These are phyloP conservation scores for Paspalum vaginatum DNA, from an alignment of 176 grass and related monocot species.

Conservation along the genomic window DNA sequence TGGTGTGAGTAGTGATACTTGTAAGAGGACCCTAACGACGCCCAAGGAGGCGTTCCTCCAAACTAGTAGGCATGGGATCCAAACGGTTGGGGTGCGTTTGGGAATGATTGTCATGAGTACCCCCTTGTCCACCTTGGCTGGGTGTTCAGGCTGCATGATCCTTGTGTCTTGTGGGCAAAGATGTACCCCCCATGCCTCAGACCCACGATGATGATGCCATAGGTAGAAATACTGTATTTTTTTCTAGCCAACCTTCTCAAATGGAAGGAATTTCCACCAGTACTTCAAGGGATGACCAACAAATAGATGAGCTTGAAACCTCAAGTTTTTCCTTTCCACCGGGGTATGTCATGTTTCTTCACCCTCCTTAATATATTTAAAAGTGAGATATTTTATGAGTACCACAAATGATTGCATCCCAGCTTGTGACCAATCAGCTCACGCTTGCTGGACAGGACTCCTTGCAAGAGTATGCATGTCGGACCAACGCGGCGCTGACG, in stretches of 20 bases:
- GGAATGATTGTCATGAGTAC: too few relatives aligned
- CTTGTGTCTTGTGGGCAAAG: too few relatives aligned
- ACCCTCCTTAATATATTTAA: not conserved
- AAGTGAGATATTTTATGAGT: not conserved
- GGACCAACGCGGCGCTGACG: slow-evolving; percentile 22
- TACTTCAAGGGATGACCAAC: not conserved
- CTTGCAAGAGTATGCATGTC: slow-evolving; percentile 34
- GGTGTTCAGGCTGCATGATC: too few relatives aligned
- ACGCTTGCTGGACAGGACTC: slow-evolving; percentile 33
- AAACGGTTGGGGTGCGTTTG: too few relatives aligned
- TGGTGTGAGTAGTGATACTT: too few relatives aligned
- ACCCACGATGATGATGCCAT: too few relatives aligned
- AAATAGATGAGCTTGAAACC: not conserved
- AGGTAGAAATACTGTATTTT: too few relatives aligned
- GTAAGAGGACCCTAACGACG: too few relatives aligned
- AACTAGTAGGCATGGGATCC: too few relatives aligned
- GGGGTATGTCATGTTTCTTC: not conserved
- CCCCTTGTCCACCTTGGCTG: too few relatives aligned
- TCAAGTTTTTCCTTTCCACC: not conserved
- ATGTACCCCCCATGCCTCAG: too few relatives aligned
- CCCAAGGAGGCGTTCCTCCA: too few relatives aligned
- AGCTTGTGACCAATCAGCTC: not conserved
- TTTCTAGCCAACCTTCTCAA: slow-evolving; percentile 6
- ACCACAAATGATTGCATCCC: not conserved
- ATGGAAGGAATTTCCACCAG: not conserved